Evolutionary conservation across 208 protist species (phyloP).

Genomic region (Crithidia bombi): DNA sequence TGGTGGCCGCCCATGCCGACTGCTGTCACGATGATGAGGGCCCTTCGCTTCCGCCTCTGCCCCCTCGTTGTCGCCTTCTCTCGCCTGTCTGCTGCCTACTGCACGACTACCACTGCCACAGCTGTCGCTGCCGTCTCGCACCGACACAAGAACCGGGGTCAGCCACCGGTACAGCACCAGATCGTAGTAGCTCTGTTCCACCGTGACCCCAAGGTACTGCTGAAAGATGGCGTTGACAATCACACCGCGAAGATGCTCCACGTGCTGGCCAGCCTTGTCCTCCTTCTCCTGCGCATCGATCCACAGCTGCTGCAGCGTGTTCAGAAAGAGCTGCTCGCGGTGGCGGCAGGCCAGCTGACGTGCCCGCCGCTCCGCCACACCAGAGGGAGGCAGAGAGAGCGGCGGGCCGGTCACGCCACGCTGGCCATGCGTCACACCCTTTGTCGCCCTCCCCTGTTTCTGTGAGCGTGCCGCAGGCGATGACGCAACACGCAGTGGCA

Average conservation of each 20-base stretch:
- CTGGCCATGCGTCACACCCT: neutral
- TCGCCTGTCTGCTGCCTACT: too few species aligned
- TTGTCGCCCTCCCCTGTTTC: neutral
- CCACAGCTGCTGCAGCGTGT: conserved; percentile 26
- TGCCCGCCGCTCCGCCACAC: conserved; percentile 7
- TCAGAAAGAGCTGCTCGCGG: neutral
- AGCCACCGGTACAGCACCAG: conserved; percentile 59
- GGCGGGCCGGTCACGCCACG: neutral
- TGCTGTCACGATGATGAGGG: too few species aligned
- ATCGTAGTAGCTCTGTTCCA: conserved; percentile 49
- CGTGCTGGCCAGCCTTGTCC: conserved; percentile 44
- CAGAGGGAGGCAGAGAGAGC: neutral
- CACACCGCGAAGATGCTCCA: conserved; percentile 47
- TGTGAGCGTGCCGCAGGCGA: neutral
- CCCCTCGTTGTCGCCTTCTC: conserved; percentile 1
- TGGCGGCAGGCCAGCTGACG: neutral
- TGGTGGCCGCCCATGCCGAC: too few species aligned
- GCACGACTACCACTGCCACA: too few species aligned
- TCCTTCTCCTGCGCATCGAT: conserved; percentile 37
- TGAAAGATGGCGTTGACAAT: conserved; percentile 57
- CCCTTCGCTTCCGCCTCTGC: too few species aligned
- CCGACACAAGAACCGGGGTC: conserved; percentile 8
- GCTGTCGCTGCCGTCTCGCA: conserved; percentile 2
- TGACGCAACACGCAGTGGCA: neutral
- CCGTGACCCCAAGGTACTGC: conserved; percentile 55